phyloP scores from a whole-genome alignment of 768 basidiomycete species.

The Kwoniella europaea region DNA sequence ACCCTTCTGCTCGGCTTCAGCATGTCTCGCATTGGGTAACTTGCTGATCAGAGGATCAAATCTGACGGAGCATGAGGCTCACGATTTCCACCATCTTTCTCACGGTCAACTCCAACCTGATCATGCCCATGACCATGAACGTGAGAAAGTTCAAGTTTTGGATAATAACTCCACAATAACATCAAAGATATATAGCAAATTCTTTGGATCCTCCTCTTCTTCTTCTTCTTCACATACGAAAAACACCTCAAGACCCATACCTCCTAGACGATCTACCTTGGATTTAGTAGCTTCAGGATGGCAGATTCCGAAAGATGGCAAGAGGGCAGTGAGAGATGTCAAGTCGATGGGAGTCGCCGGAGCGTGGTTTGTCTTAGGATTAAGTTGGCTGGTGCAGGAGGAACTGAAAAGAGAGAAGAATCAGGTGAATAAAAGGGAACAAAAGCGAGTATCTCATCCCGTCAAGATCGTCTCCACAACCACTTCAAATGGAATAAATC shows the following conservation, averaged over 20 bases:
- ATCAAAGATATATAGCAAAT: slow-evolving; percentile 1
- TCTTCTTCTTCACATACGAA: neutral
- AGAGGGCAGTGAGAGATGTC: slow-evolving; percentile 44
- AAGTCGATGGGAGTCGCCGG: slow-evolving; percentile 49
- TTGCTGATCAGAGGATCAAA: slow-evolving; percentile 42
- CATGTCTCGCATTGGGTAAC: slow-evolving; percentile 48
- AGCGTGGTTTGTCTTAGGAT: slow-evolving; percentile 47
- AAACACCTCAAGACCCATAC: neutral
- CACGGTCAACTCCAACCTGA: neutral
- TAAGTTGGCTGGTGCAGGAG: slow-evolving; percentile 43
- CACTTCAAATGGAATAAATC: neutral
- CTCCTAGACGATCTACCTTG: slow-evolving; percentile 4
- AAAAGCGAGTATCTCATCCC: neutral
- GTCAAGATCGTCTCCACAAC: neutral
- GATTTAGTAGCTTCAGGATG: slow-evolving; percentile 39
- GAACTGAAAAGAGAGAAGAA: slow-evolving; percentile 25
- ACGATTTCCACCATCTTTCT: neutral
- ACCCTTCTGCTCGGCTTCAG: slow-evolving; percentile 40
- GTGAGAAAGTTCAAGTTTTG: too few relatives aligned
- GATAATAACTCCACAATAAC: neutral
- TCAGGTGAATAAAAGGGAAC: neutral
- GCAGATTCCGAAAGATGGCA: slow-evolving; percentile 48
- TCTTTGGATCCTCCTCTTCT: slow-evolving; percentile 11
- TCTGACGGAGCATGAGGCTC: slow-evolving; percentile 20
- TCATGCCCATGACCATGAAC: neutral